Evolutionary conservation across 352 stramenopile species (phyloP).

Genomic region (Globisporangium orthogonon): DNA sequence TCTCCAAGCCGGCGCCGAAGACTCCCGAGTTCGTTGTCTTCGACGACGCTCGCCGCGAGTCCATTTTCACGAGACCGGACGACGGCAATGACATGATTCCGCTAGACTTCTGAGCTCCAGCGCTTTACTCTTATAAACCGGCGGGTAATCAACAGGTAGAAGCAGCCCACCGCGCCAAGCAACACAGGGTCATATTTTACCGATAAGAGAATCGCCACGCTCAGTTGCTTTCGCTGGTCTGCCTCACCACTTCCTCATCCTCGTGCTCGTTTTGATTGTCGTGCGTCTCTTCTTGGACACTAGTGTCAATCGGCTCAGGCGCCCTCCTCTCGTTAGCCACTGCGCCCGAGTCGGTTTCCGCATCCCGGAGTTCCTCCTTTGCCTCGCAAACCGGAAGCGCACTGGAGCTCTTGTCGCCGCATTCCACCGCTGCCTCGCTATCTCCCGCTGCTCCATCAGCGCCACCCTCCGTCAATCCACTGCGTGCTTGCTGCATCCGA

Average conservation of each 20-base stretch:
- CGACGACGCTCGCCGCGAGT: constrained; percentile 21
- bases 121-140: neutral
- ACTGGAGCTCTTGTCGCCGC: neutral
- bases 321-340: constrained; percentile 2
- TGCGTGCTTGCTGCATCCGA: neutral
- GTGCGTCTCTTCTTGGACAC: neutral
- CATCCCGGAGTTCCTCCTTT: neutral
- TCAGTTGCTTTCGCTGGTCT: neutral
- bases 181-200: neutral
- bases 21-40: constrained; percentile 45
- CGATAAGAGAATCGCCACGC: neutral
- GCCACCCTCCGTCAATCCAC: too few species aligned
- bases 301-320: constrained; percentile 9
- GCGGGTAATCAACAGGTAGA: too few species aligned
- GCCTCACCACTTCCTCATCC: constrained; percentile 1
- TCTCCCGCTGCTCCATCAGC: neutral
- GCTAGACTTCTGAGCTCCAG: constrained; percentile 25
- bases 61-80: constrained; percentile 19
- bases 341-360: too few species aligned
- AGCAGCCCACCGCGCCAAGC: too few species aligned
- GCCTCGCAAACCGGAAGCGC: neutral
- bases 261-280: constrained; percentile 2
- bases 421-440: neutral
- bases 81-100: constrained; percentile 54
- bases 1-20: constrained; percentile 8